phyloP scores from a whole-genome alignment of 352 stramenopile genomes.

The Blastocystis sp. region DNA sequence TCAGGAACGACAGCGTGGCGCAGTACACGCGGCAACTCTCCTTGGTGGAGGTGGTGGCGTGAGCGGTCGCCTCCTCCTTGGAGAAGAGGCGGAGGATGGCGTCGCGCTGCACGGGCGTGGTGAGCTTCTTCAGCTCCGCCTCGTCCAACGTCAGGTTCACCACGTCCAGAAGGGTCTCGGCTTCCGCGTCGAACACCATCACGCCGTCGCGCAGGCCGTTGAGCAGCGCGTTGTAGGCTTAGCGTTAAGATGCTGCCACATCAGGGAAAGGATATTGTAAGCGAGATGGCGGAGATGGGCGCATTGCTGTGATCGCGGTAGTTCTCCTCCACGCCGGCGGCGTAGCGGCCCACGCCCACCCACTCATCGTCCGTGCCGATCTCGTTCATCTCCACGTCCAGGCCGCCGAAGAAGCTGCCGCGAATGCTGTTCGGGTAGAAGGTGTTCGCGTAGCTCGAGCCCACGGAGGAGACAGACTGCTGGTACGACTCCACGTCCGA shows the following conservation, averaged over 20 bases:
- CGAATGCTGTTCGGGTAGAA: background rate
- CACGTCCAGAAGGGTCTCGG: background rate
- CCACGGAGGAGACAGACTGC: background rate
- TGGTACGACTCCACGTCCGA: slow-evolving; percentile 14
- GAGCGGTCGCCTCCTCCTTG: background rate
- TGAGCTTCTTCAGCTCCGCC: background rate
- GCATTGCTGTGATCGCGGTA: background rate
- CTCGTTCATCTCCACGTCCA: slow-evolving; percentile 54
- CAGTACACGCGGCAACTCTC: slow-evolving; percentile 46
- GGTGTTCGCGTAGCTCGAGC: background rate
- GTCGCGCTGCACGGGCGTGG: background rate
- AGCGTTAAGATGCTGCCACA: slow-evolving; percentile 9
- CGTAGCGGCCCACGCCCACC: slow-evolving; percentile 6
- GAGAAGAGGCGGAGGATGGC: slow-evolving; percentile 20
- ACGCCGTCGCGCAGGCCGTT: slow-evolving; percentile 1
- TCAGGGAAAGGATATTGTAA: slow-evolving; percentile 28
- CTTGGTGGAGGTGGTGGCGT: background rate
- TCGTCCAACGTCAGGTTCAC: slow-evolving; percentile 17
- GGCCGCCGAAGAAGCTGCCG: slow-evolving; percentile 9
- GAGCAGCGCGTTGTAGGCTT: slow-evolving; percentile 19
- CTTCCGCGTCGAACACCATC: slow-evolving; percentile 5
- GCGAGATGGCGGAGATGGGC: background rate
- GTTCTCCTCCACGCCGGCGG: background rate
- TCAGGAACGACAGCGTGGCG: background rate
- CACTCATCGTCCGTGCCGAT: background rate